Base-by-base conservation (phyloP, 441 rosid genomes). In the Arabidopsis lyrata region DNA sequence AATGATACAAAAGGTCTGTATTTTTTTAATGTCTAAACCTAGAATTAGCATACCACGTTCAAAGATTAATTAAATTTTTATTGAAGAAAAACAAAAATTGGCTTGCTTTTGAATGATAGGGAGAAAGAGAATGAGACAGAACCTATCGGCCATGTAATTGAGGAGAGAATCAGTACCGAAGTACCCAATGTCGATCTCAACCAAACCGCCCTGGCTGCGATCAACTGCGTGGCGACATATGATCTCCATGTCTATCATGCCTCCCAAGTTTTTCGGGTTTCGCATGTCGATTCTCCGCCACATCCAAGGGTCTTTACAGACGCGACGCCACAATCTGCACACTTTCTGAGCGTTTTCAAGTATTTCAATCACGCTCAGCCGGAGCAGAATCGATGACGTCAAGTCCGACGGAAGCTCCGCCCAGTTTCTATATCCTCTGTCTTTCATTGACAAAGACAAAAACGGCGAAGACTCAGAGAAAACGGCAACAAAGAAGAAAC, bases 221-320 rank as follows among this genome's bases (percentile, higher is more conserved):
- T 85, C 87, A 18, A 88, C 74, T n/a, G 91, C 90, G 27, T 72
- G 49, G 42, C 73, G 45, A 50, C 85, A 91, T 74, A 86, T 70
- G 41, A 8, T 49, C 1, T 13, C 80, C 15, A 70, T 32, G 60
- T 82, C 80, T 0, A 24, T 24, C 27, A 38, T 38, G 45, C 2
- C 14, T 41, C 14, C 5, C 14, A 13, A 41, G 45, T 41, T 61
- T 20, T 57, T 77, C 0, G 50, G 5, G 38, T 75, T 68, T 18
- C 2, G 34, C 82, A 90, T 79, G 65, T 84, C 81, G 67, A 90
- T 79, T 60, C 61, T 54, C 48, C 85, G 77, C 96, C 93, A 88
- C 77, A 88, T 70, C 2, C 66, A 72, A 5, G 91, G 88, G 5
- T 90, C 90, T 69, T n/a, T 72, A 80, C 83, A 85, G 66, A 88